Evolutionary conservation across 176 grass and related monocot species (phyloP).

Genomic region (Cenchrus fungigraminus): DNA sequence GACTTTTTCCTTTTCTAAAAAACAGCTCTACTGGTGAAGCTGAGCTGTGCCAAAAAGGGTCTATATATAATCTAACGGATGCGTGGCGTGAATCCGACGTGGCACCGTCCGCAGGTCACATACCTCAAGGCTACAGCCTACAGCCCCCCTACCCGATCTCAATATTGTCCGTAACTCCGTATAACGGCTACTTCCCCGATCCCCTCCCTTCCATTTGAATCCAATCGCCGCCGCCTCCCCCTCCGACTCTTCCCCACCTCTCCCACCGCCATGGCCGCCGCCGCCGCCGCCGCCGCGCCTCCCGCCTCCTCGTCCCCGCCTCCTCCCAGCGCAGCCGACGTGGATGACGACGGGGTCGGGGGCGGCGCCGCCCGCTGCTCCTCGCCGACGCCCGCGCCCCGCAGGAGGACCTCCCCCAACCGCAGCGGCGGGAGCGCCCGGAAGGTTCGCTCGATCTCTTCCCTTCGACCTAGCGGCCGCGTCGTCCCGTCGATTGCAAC

Average conservation of each 20-base stretch:
- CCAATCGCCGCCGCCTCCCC: not conserved
- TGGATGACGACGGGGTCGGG: not conserved
- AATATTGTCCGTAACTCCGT: not conserved
- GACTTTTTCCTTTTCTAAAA: too few relatives aligned
- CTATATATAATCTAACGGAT: not conserved
- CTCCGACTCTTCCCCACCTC: not conserved
- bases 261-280: conserved; percentile 9
- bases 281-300: conserved; percentile 30
- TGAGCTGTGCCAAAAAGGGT: too few relatives aligned
- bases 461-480: not conserved
- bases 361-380: conserved; percentile 23
- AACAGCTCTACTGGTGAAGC: too few relatives aligned
- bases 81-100: not conserved
- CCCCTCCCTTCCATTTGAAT: conserved; percentile 39
- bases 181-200: conserved; percentile 40
- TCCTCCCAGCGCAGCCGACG: conserved; percentile 15
- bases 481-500: not conserved
- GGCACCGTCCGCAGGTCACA: not conserved
- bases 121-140: too few relatives aligned
- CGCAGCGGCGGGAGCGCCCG: conserved; percentile 55
- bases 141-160: not conserved
- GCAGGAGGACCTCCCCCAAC: conserved; percentile 40
- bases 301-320: conserved; percentile 29
- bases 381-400: conserved; percentile 39
- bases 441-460: conserved; percentile 39